Evolutionary conservation across 306 rosid genomes (phyloP).

Genomic region (Vachellia pachyceras): DNA sequence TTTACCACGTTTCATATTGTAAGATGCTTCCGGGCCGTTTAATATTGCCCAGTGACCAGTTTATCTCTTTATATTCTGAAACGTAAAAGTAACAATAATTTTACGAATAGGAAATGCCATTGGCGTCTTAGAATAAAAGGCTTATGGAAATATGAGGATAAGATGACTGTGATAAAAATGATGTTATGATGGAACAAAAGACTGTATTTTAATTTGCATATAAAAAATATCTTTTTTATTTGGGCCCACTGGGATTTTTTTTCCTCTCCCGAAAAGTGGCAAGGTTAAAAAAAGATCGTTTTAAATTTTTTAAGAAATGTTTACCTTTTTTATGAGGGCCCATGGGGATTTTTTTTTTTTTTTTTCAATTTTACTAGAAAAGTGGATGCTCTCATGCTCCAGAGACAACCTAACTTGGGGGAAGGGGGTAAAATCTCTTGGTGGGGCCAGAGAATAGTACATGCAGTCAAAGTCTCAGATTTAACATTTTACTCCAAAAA

Average conservation of each 20-base stretch:
- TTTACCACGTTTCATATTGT: neutral
- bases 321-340: too few relatives aligned
- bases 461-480: neutral
- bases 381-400: neutral
- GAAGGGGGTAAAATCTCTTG: neutral
- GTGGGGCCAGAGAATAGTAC: neutral
- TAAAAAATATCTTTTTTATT: too few relatives aligned
- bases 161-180: neutral
- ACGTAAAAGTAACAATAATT: too few relatives aligned
- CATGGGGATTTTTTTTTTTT: too few relatives aligned
- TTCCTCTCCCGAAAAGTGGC: too few relatives aligned
- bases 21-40: neutral
- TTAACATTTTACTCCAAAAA: neutral
- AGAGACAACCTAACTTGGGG: neutral
- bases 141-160: neutral
- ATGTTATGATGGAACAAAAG: neutral
- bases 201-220: too few relatives aligned
- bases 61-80: too few relatives aligned
- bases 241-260: too few relatives aligned
- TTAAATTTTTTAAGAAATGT: too few relatives aligned
- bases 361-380: too few relatives aligned
- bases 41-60: neutral
- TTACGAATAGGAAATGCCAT: neutral
- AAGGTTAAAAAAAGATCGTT: too few relatives aligned
- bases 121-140: neutral